Evolutionary conservation across 176 grass and related monocot genomes (phyloP), one percentile per base, ranked within the genome.

Genomic region (Cocos nucifera): DNA sequence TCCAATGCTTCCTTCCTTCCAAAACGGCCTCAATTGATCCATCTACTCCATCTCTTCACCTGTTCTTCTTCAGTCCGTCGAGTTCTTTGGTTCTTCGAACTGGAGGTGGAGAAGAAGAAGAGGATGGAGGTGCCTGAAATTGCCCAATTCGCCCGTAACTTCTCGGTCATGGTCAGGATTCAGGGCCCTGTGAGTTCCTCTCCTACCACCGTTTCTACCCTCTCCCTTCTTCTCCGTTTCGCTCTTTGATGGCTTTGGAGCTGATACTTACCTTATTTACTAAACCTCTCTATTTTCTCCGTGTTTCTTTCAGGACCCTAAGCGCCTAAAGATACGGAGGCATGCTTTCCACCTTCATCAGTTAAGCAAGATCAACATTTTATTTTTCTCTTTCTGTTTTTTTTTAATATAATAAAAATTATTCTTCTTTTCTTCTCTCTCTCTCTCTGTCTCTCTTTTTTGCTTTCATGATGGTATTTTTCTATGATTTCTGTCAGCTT

Each of bases 311-410:
- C 72, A 96, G 92, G 92, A 96, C 57, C 92, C 92, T 17, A 90
- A 96, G 83, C 77, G 78, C 53, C 72, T 96, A 58, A 96, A 96
- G 87, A 96, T 90, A 83, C 83, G 75, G 66, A 62, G 70, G 53
- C 92, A 82, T 72, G 86, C 92, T 66, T 96, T 96, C 81, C 83
- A 96, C 67, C 78, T 87, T 28, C 79, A 90, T 64, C 80, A 85
- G 91, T 96, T 64, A 69, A 66, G 29, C 29, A 67, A 25, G 9
- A 51, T 57, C 8, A 30, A 22, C 4, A 25, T 32, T 12, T 67
- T 68, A 57, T 65, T 1, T 12, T 19, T 12, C 61, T 70, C 35
- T 44, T 12, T 44, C 9, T 44, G 1, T 14, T 12, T 44, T 44
- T 9, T 9, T 9, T 4, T 21, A n/a, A n/a, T n/a, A 3, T 44